These are phyloP conservation scores for Warburgia ugandensis DNA, from an alignment of 164 flowering plant species.

Conservation along the genomic window DNA sequence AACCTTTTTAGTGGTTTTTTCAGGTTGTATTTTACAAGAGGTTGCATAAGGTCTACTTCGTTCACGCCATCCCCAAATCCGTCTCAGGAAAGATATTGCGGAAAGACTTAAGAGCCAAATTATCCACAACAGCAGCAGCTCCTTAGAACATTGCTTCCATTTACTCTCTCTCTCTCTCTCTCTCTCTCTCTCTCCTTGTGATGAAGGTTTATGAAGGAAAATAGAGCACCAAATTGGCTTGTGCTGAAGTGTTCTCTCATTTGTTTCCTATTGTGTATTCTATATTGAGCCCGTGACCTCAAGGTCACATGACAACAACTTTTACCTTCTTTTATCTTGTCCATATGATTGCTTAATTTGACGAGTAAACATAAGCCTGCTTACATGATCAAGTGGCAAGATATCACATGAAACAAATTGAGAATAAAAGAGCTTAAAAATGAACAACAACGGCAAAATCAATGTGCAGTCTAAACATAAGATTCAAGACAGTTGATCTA, in stretches of 20 bases:
- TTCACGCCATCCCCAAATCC: slow-evolving; percentile 70
- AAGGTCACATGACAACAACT: no score
- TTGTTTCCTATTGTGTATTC: no score
- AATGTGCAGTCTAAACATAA: no score
- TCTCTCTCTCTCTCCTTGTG: slow-evolving; percentile 2
- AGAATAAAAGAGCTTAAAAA: no score
- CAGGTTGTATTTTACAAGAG: slow-evolving; percentile 89
- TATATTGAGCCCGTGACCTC: no score
- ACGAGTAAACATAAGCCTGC: no score
- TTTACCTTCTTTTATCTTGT: no score
- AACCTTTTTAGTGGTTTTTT: not conserved
- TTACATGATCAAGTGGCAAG: no score
- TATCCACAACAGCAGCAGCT: slow-evolving; percentile 20
- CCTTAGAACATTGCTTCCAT: not conserved
- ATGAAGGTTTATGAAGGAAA: not conserved
- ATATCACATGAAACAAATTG: no score
- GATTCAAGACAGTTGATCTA: no score
- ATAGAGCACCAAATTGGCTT: not conserved
- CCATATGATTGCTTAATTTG: no score
- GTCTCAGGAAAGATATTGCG: slow-evolving; percentile 77
- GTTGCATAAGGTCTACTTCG: slow-evolving; percentile 60
- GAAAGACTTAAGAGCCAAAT: slow-evolving; percentile 70
- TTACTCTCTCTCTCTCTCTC: not conserved
- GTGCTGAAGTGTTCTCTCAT: not conserved
- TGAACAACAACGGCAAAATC: no score